phyloP scores from a whole-genome alignment of 2,329 filamentous ascomycete species.

The Paracoccidioides brasiliensis region DNA sequence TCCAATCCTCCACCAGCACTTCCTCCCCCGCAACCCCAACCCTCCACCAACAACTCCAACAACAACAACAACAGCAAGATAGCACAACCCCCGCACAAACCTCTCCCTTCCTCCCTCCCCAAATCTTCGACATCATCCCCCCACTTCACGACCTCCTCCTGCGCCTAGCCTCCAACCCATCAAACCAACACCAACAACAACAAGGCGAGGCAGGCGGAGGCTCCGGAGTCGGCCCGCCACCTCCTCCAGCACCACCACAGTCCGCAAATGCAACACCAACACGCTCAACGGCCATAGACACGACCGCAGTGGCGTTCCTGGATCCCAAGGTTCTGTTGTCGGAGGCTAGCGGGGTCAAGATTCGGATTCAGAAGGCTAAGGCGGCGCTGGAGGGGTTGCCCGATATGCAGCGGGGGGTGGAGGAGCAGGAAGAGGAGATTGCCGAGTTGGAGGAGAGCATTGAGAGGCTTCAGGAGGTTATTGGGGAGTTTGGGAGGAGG shows the following conservation, averaged over 20 bases:
- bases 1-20: slow-evolving; percentile 2
- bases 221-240: slow-evolving; percentile 13
- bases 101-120: slow-evolving; percentile 54
- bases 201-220: slow-evolving; percentile 11
- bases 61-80: slow-evolving; percentile 1
- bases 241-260: slow-evolving; percentile 12
- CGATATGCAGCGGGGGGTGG: slow-evolving; percentile 31
- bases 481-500: slow-evolving; percentile 29
- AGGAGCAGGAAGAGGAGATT: slow-evolving; percentile 34
- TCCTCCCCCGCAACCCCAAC: slow-evolving; percentile 6
- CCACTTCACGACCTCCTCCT: slow-evolving; percentile 66
- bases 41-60: slow-evolving; percentile 2
- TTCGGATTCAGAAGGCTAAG: slow-evolving; percentile 69
- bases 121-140: slow-evolving; percentile 74
- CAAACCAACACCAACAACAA: slow-evolving; percentile 22
- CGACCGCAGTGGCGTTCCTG: slow-evolving; percentile 25
- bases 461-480: slow-evolving; percentile 25
- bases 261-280: slow-evolving; percentile 11
- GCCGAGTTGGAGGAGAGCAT: slow-evolving; percentile 29
- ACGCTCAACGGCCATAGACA: slow-evolving; percentile 15
- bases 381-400: slow-evolving; percentile 32
- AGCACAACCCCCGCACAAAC: slow-evolving; percentile 2
- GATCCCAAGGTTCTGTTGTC: slow-evolving; percentile 65
- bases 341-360: slow-evolving; percentile 65
- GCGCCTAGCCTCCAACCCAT: slow-evolving; percentile 48